phyloP scores from a whole-genome alignment of 202 grass and related monocot species.

The Eragrostis tef region DNA sequence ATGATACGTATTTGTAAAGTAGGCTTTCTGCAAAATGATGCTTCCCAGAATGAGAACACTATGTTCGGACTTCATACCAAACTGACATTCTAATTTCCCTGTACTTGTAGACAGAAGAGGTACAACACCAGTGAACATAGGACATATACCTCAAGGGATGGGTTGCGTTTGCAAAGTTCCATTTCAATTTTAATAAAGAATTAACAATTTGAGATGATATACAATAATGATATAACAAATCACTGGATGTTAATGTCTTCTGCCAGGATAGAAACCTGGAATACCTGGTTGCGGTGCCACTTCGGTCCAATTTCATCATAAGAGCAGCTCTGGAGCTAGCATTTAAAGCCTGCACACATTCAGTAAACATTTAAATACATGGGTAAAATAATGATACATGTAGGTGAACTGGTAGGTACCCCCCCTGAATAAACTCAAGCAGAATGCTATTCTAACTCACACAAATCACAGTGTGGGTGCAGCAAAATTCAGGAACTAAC shows the following conservation, averaged over 20 bases:
- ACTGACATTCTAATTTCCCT: not conserved
- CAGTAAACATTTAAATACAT: slow-evolving; percentile 28
- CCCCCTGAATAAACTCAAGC: too few species aligned
- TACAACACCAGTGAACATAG: not conserved
- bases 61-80: not conserved
- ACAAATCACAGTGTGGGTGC: not conserved
- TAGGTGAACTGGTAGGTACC: not conserved
- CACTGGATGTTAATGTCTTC: not conserved
- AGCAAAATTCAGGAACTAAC: not conserved
- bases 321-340: slow-evolving; percentile 92
- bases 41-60: not conserved
- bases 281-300: slow-evolving; percentile 80
- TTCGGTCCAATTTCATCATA: slow-evolving; percentile 94
- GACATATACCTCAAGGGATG: not conserved
- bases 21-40: slow-evolving; percentile 1
- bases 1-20: not conserved
- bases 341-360: slow-evolving; percentile 74
- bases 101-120: too few species aligned
- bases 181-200: not conserved
- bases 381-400: not conserved
- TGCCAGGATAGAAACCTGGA: not conserved
- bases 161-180: not conserved
- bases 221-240: slow-evolving; percentile 33
- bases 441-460: not conserved
- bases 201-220: not conserved